Conservation (phyloP, 768 basidiomycete species). For the Termitomyces sp. region DNA sequence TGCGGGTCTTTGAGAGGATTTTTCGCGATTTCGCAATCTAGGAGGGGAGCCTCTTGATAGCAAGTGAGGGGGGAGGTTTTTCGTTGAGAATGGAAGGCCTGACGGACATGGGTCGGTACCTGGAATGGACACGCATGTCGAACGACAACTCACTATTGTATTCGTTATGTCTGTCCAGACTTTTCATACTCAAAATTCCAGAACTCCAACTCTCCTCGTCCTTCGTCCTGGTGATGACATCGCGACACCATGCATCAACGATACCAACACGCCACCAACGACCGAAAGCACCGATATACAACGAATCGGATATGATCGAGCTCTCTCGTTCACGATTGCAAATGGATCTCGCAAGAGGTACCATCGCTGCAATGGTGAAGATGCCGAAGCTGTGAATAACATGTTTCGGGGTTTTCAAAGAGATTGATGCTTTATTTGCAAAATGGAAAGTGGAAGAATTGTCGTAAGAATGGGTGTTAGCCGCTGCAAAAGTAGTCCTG, state of each 20-base stretch:
- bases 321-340: conserved; percentile 35
- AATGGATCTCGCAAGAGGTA: conserved; percentile 44
- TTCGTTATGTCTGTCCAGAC: conserved; percentile 62
- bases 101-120: conserved; percentile 9
- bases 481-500: conserved; percentile 21
- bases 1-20: conserved; percentile 36
- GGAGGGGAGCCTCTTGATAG: conserved; percentile 46
- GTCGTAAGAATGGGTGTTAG: conserved; percentile 25
- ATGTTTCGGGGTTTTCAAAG: conserved; percentile 86
- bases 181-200: conserved; percentile 72
- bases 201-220: conserved; percentile 74
- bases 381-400: conserved; percentile 83
- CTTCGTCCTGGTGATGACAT: conserved; percentile 55
- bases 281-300: conserved; percentile 90
- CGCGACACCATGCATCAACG: conserved; percentile 77
- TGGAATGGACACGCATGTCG: background rate
- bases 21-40: conserved; percentile 52
- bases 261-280: conserved; percentile 85
- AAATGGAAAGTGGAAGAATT: conserved; percentile 68
- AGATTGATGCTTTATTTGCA: conserved; percentile 87
- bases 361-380: conserved; percentile 79
- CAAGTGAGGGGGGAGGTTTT: conserved; percentile 10
- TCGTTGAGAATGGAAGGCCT: conserved; percentile 48
- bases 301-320: conserved; percentile 64
- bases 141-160: conserved; percentile 46